A percentile compares a stretch with the other conserved stretches of the same genome.
phyloP scores from a whole-genome alignment of 768 basidiomycete species.

The Multifurca ochricompacta region DNA sequence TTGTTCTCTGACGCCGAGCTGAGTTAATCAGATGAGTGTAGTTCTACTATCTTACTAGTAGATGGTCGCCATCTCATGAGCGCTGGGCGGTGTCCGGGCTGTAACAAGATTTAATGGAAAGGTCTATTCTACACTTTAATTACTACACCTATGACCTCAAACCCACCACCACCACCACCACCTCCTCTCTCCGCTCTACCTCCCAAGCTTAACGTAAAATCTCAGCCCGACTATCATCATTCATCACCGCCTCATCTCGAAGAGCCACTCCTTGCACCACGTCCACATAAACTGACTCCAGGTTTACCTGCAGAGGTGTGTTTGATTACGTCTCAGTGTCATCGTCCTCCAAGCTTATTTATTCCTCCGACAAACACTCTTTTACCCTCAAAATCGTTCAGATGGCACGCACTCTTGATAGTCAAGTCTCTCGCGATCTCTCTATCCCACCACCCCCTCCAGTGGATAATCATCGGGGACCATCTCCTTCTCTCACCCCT shows the following conservation, averaged over 20 bases:
- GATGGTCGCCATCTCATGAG: no score
- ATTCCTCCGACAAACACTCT: no score
- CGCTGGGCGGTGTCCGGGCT: no score
- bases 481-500: constrained; percentile 25
- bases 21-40: no score
- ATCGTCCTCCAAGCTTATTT: constrained; percentile 18
- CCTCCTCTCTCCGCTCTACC: background rate
- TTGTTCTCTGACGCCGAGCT: background rate
- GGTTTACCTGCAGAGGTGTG: constrained; percentile 55
- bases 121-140: no score
- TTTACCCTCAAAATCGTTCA: no score
- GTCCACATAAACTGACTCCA: constrained; percentile 56
- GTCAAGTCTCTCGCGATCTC: constrained; percentile 28
- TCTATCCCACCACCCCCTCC: constrained; percentile 19
- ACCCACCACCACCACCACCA: background rate
- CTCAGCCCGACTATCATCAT: background rate
- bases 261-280: constrained; percentile 54
- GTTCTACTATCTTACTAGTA: no score
- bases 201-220: background rate
- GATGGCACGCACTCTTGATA: constrained; percentile 61
- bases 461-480: constrained; percentile 18
- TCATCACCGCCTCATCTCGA: constrained; percentile 41
- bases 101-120: no score
- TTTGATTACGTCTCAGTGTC: constrained; percentile 17
- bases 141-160: constrained; percentile 10